phyloP scores from a whole-genome alignment of 2,329 filamentous ascomycete species.

The Bertia moriformis region DNA sequence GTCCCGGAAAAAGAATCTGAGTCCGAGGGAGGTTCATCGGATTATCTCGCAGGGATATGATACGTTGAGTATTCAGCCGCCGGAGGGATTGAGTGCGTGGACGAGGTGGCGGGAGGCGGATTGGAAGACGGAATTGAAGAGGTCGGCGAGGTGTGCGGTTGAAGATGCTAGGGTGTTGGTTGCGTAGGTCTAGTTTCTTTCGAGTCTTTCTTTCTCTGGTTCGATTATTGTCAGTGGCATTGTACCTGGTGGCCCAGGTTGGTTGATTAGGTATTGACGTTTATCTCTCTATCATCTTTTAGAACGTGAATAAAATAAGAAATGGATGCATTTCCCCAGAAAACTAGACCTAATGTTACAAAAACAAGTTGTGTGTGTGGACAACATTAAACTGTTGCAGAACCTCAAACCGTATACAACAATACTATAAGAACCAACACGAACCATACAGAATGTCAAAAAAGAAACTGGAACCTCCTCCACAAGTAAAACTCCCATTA shows the following conservation, averaged over 20 bases:
- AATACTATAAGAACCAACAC: too few species aligned
- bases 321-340: too few species aligned
- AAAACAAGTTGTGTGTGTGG: too few species aligned
- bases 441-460: too few species aligned
- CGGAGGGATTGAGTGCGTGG: constrained; percentile 75
- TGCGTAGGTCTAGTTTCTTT: constrained; percentile 9
- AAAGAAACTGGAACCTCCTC: too few species aligned
- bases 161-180: constrained; percentile 43
- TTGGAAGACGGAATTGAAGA: constrained; percentile 72
- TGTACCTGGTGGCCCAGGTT: not conserved
- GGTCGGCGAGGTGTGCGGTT: constrained; percentile 68
- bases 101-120: constrained; percentile 77
- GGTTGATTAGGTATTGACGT: not conserved
- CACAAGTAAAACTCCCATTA: not conserved
- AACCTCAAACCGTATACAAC: too few species aligned
- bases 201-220: not conserved
- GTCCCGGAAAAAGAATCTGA: not conserved
- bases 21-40: not conserved
- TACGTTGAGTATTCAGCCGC: constrained; percentile 78
- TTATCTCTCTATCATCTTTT: not conserved
- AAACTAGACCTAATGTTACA: not conserved
- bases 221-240: constrained; percentile 9
- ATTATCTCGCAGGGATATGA: constrained; percentile 34
- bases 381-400: too few species aligned
- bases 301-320: not conserved